These are phyloP conservation scores for Sarocladiaceae sp. DNA, from an alignment of 2,329 filamentous ascomycete species.

Conservation along the genomic window DNA sequence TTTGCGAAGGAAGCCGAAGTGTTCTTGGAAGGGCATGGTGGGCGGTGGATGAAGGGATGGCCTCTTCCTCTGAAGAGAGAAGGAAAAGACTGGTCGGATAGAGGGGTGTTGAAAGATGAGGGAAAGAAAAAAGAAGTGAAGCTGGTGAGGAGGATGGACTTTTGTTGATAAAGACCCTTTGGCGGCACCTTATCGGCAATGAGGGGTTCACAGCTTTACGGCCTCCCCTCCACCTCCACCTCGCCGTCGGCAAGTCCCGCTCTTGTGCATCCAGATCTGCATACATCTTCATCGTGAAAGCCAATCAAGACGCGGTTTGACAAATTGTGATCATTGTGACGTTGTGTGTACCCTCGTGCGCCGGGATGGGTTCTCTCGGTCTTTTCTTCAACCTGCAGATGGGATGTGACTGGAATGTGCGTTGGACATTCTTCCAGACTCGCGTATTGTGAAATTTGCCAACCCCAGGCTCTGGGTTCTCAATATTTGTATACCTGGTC, in stretches of 20 bases:
- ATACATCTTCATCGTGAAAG: not conserved
- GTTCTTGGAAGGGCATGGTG: constrained; percentile 2
- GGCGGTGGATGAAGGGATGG: constrained; percentile 14
- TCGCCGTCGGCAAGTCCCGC: not conserved
- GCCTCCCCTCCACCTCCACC: not conserved
- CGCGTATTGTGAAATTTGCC: too few species aligned
- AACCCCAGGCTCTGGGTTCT: too few species aligned
- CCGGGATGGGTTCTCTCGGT: too few species aligned
- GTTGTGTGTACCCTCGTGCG: too few species aligned
- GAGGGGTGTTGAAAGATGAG: too few species aligned
- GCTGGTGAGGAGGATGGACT: not conserved
- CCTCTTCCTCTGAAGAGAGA: not conserved
- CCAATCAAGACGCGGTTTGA: too few species aligned
- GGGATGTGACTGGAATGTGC: too few species aligned
- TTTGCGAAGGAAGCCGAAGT: constrained; percentile 8
- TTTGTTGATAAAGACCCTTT: not conserved
- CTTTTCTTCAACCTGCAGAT: too few species aligned
- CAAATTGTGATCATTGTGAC: too few species aligned
- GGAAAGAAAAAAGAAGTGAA: not conserved
- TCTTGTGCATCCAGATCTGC: not conserved
- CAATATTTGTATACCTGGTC: too few species aligned
- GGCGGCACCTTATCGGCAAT: not conserved
- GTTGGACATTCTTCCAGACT: too few species aligned
- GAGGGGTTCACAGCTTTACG: not conserved
- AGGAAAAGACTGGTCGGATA: not conserved